Conservation (phyloP, 305 asterid species). For the Solanum chacoense region DNA sequence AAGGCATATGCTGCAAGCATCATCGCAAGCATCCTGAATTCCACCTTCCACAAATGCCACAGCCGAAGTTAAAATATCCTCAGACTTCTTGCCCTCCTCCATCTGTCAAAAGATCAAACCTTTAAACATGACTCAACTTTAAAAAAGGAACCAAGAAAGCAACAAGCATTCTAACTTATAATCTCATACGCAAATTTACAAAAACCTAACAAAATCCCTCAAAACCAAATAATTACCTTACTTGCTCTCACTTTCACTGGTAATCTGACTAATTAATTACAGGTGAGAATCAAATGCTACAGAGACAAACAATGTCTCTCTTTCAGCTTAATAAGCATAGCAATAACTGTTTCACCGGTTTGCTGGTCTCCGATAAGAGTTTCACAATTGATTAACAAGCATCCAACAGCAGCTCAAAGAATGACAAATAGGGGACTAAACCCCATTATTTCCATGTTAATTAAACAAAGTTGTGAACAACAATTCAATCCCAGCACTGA, state of each 20-base stretch:
- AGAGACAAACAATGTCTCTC: background rate
- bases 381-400: background rate
- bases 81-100: conserved; percentile 57
- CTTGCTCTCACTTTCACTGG: background rate
- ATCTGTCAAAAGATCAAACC: conserved; percentile 29
- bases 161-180: background rate
- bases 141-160: background rate
- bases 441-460: background rate
- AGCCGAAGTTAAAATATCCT: conserved; percentile 60
- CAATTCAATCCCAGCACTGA: background rate
- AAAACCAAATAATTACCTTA: background rate
- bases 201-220: background rate
- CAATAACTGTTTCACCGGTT: background rate
- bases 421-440: background rate
- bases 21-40: conserved; percentile 79
- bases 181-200: background rate
- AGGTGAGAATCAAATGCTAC: background rate
- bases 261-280: background rate
- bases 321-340: background rate
- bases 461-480: background rate
- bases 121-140: background rate
- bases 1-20: conserved; percentile 91
- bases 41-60: conserved; percentile 90
- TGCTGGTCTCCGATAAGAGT: background rate
- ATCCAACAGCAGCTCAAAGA: background rate